Conservation (phyloP, 352 stramenopile genomes). For the Pythium rishiriense region DNA sequence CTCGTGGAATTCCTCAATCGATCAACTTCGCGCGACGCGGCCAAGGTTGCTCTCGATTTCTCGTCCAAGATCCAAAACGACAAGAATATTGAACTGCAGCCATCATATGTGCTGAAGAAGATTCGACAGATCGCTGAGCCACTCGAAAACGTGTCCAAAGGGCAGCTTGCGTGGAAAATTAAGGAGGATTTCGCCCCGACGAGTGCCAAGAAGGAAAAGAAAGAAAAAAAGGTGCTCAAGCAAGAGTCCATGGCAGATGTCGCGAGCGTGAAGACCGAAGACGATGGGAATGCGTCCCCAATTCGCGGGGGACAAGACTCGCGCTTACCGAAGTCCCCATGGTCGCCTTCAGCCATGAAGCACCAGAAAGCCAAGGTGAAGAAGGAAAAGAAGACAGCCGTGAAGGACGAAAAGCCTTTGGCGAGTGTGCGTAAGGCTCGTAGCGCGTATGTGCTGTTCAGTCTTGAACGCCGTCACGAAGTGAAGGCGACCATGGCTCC, state of each 20-base stretch:
- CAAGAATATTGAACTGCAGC: conserved; percentile 27
- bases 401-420: conserved; percentile 13
- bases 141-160: conserved; percentile 33
- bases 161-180: conserved; percentile 29
- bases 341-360: conserved; percentile 42
- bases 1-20: conserved; percentile 56
- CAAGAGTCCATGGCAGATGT: conserved; percentile 18
- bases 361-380: conserved; percentile 33
- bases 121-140: conserved; percentile 43
- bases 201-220: conserved; percentile 27
- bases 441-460: conserved; percentile 46
- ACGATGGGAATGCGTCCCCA: conserved; percentile 7
- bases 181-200: conserved; percentile 28
- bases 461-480: conserved; percentile 38
- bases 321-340: conserved; percentile 37
- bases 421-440: conserved; percentile 30
- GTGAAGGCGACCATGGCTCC: conserved; percentile 35
- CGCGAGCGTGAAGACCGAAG: conserved; percentile 7
- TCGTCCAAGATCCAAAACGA: conserved; percentile 31
- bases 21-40: conserved; percentile 30
- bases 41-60: conserved; percentile 44
- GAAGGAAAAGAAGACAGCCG: conserved; percentile 26
- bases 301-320: neutral
- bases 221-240: conserved; percentile 34
- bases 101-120: conserved; percentile 37